Percentiles rank a stretch among this genome's conserved stretches.
Evolutionary conservation across 2,329 filamentous ascomycete species (phyloP).

Genomic region (Reticulascus tulasneorum): DNA sequence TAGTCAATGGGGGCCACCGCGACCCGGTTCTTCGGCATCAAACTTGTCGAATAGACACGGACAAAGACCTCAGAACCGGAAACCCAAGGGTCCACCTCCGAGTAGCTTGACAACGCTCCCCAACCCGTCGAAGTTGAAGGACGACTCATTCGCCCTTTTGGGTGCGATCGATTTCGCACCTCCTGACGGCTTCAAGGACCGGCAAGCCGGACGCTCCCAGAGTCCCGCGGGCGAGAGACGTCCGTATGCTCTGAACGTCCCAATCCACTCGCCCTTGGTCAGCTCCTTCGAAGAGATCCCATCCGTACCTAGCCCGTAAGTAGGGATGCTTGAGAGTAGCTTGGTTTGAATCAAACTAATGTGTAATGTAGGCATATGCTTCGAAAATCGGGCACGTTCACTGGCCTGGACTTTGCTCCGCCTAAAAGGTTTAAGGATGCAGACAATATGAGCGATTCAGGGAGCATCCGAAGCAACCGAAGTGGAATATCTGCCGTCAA

Average conservation of each 20-base stretch:
- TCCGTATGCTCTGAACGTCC: slow-evolving; percentile 71
- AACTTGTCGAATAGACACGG: slow-evolving; percentile 49
- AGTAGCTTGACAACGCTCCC: slow-evolving; percentile 70
- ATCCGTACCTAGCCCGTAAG: slow-evolving; percentile 86
- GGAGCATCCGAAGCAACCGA: slow-evolving; percentile 64
- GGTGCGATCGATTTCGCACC: slow-evolving; percentile 82
- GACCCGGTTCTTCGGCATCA: slow-evolving; percentile 65
- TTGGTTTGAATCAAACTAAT: neutral
- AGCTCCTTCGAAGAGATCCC: slow-evolving; percentile 85
- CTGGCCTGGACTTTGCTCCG: slow-evolving; percentile 74
- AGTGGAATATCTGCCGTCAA: slow-evolving; percentile 72
- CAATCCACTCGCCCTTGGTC: slow-evolving; percentile 72
- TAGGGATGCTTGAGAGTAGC: neutral
- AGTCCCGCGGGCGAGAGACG: slow-evolving; percentile 61
- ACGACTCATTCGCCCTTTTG: slow-evolving; percentile 70
- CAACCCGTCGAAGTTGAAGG: slow-evolving; percentile 78
- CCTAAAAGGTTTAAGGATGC: slow-evolving; percentile 67
- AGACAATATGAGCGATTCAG: slow-evolving; percentile 60
- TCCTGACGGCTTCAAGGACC: slow-evolving; percentile 61
- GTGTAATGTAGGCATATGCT: slow-evolving; percentile 57
- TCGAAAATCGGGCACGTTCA: slow-evolving; percentile 75
- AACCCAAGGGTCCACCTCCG: slow-evolving; percentile 63
- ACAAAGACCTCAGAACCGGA: slow-evolving; percentile 29
- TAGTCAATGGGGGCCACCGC: slow-evolving; percentile 36
- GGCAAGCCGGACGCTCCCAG: slow-evolving; percentile 64